Conservation (phyloP, 768 basidiomycete genomes). For the Mycena amicta region DNA sequence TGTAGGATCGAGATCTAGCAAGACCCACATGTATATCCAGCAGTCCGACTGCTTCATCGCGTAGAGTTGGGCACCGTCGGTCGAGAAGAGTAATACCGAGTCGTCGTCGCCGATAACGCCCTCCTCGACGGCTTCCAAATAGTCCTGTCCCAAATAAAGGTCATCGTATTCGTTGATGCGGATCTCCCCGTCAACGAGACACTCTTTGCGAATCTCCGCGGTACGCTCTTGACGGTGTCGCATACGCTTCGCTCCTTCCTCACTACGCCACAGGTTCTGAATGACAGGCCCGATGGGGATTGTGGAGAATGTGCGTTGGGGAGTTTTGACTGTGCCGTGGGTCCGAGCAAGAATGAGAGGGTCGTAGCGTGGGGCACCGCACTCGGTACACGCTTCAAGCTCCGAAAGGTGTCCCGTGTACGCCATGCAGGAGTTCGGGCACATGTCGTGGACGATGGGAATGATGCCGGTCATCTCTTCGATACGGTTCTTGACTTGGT, state of each 20-base stretch:
- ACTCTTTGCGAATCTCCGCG: slow-evolving; percentile 12
- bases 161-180: slow-evolving; percentile 29
- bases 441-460: slow-evolving; percentile 39
- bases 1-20: slow-evolving; percentile 32
- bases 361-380: slow-evolving; percentile 29
- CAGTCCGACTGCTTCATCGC: slow-evolving; percentile 42
- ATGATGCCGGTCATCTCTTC: slow-evolving; percentile 33
- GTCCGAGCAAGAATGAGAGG: slow-evolving; percentile 5
- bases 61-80: slow-evolving; percentile 48
- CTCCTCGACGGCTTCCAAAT: slow-evolving; percentile 21
- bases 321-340: slow-evolving; percentile 12
- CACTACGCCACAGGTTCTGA: slow-evolving; percentile 32
- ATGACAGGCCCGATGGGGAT: slow-evolving; percentile 41
- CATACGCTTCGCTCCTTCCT: slow-evolving; percentile 26
- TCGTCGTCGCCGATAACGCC: slow-evolving; percentile 32
- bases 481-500: slow-evolving; percentile 6
- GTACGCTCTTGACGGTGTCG: slow-evolving; percentile 20
- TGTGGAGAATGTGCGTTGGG: slow-evolving; percentile 37
- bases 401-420: slow-evolving; percentile 38
- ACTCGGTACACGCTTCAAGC: slow-evolving; percentile 30
- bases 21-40: slow-evolving; percentile 46
- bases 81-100: slow-evolving; percentile 35
- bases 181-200: slow-evolving; percentile 6
- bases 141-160: slow-evolving; percentile 29
- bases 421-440: slow-evolving; percentile 38